Percentiles rank a stretch among this genome's conserved stretches.
Evolutionary conservation across 139 green algal species (phyloP).

Genomic region (Chlamydomonas incerta): DNA sequence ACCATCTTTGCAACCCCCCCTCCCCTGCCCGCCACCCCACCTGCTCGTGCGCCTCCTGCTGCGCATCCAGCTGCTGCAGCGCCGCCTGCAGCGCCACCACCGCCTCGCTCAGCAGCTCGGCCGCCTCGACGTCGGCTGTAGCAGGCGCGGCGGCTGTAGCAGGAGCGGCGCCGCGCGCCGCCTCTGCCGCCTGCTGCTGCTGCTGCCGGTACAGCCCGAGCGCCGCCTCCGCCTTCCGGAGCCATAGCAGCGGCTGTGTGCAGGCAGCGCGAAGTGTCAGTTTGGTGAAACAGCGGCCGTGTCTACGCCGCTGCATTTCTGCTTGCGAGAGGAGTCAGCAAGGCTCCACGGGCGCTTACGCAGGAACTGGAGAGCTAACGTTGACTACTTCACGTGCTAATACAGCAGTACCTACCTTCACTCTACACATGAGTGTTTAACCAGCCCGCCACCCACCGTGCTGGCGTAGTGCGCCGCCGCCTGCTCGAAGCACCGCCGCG

Average conservation of each 20-base stretch:
- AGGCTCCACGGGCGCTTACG: too few species aligned
- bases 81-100: constrained; percentile 39
- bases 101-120: constrained; percentile 35
- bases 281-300: too few species aligned
- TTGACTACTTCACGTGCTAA: too few species aligned
- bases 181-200: neutral
- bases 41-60: constrained; percentile 36
- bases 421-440: too few species aligned
- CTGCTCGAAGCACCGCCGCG: constrained; percentile 40
- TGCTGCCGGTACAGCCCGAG: constrained; percentile 36
- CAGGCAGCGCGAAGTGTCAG: too few species aligned
- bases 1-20: neutral
- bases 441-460: constrained; percentile 7
- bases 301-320: neutral
- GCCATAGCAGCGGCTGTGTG: constrained; percentile 46
- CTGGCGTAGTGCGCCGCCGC: constrained; percentile 39
- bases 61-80: constrained; percentile 27
- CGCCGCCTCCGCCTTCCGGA: constrained; percentile 46
- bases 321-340: too few species aligned
- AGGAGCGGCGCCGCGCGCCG: neutral
- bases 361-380: too few species aligned
- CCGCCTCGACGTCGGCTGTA: neutral
- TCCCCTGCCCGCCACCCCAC: neutral
- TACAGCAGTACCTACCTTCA: too few species aligned
- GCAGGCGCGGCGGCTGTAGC: neutral